Evolutionary conservation across 768 basidiomycete genomes (phyloP).

Genomic region (Termitomyces sp.): DNA sequence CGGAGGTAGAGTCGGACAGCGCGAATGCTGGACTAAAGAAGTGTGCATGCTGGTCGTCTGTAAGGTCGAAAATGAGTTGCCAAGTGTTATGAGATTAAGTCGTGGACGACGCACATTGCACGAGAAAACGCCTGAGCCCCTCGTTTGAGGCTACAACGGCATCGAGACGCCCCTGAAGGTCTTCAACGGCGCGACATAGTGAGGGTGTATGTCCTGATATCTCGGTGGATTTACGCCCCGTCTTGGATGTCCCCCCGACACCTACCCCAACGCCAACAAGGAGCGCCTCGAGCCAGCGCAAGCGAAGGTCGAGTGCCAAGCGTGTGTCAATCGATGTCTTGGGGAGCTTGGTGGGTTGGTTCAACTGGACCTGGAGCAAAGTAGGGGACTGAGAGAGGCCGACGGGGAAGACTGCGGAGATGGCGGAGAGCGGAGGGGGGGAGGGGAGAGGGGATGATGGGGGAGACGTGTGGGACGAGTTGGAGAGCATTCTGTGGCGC

Average conservation of each 20-base stretch:
- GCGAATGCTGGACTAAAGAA: slow-evolving; percentile 74
- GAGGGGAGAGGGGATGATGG: slow-evolving; percentile 25
- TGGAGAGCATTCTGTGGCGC: slow-evolving; percentile 54
- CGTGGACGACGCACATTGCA: slow-evolving; percentile 50
- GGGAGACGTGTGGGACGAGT: slow-evolving; percentile 29
- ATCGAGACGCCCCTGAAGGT: slow-evolving; percentile 55
- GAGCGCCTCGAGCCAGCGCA: slow-evolving; percentile 80
- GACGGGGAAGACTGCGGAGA: slow-evolving; percentile 28
- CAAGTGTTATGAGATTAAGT: not conserved
- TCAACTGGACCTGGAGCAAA: slow-evolving; percentile 7
- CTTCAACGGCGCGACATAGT: slow-evolving; percentile 54
- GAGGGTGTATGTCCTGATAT: slow-evolving; percentile 39
- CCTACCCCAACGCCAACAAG: slow-evolving; percentile 48
- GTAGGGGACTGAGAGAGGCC: slow-evolving; percentile 2
- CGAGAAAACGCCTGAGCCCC: slow-evolving; percentile 69
- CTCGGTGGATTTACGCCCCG: slow-evolving; percentile 32
- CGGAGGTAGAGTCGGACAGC: slow-evolving; percentile 48
- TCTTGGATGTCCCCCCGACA: not conserved
- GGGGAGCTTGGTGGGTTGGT: slow-evolving; percentile 8
- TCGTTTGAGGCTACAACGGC: slow-evolving; percentile 64
- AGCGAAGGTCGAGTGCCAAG: slow-evolving; percentile 68
- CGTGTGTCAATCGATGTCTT: slow-evolving; percentile 50
- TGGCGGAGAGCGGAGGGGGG: slow-evolving; percentile 33
- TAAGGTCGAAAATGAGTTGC: not conserved
- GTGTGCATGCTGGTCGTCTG: slow-evolving; percentile 77